phyloP scores from a whole-genome alignment of 768 basidiomycete genomes.

The Boletus rubropictus region DNA sequence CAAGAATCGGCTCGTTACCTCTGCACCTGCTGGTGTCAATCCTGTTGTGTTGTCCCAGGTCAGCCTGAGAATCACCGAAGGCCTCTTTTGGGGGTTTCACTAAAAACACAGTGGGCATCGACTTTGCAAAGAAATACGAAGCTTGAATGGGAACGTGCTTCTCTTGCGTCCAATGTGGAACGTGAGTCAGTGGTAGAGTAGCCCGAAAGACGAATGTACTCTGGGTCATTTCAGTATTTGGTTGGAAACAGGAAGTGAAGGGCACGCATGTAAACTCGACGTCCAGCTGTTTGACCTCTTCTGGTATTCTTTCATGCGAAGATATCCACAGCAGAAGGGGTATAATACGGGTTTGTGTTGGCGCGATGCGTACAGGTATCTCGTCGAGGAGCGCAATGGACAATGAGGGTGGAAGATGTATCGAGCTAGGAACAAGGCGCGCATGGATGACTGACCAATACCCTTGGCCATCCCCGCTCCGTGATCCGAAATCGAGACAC shows the following conservation, averaged over 20 bases:
- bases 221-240: neutral
- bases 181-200: slow-evolving; percentile 43
- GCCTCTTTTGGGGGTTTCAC: slow-evolving; percentile 49
- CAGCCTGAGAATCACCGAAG: slow-evolving; percentile 15
- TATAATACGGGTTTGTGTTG: slow-evolving; percentile 57
- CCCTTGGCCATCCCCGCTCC: slow-evolving; percentile 20
- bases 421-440: neutral
- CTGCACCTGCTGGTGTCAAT: slow-evolving; percentile 1
- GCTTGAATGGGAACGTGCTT: slow-evolving; percentile 41
- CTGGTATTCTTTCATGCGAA: slow-evolving; percentile 25
- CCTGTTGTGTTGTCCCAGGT: neutral
- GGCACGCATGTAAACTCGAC: slow-evolving; percentile 35
- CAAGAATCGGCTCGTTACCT: slow-evolving; percentile 47
- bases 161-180: slow-evolving; percentile 35
- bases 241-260: neutral
- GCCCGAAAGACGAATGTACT: slow-evolving; percentile 27
- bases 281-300: slow-evolving; percentile 31
- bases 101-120: slow-evolving; percentile 53
- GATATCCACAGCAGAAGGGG: slow-evolving; percentile 47
- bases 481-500: slow-evolving; percentile 29
- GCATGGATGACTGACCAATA: slow-evolving; percentile 50
- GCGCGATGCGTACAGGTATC: slow-evolving; percentile 40
- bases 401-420: slow-evolving; percentile 12
- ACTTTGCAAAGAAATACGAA: slow-evolving; percentile 52
- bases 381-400: slow-evolving; percentile 14